Conservation (phyloP, 371 early-diverging fungal genomes). For the Haplosporangium sp. region DNA sequence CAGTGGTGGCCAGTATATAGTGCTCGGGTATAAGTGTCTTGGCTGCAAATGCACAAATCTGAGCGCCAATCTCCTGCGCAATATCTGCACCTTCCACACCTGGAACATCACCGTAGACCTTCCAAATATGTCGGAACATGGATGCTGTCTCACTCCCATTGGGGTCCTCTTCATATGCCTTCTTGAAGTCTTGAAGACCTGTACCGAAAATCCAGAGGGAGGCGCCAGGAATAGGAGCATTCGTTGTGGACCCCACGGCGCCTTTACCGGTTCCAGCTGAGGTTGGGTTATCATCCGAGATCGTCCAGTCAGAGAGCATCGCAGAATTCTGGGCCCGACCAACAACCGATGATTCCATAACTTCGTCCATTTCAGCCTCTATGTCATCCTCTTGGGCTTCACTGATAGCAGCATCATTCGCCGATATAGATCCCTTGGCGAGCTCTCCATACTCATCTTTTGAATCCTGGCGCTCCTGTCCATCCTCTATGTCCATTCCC, state of each 20-base stretch:
- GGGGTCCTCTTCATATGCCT: slow-evolving; percentile 38
- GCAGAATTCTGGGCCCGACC: slow-evolving; percentile 4
- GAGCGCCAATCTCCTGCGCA: slow-evolving; percentile 44
- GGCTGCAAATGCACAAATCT: slow-evolving; percentile 35
- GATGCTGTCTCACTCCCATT: slow-evolving; percentile 17
- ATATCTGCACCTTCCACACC: slow-evolving; percentile 46
- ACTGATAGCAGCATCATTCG: slow-evolving; percentile 18
- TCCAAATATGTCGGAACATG: slow-evolving; percentile 49
- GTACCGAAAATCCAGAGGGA: slow-evolving; percentile 54
- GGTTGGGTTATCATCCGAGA: slow-evolving; percentile 19
- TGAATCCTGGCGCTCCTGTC: slow-evolving; percentile 16
- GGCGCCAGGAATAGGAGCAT: slow-evolving; percentile 34
- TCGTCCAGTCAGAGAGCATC: slow-evolving; percentile 27
- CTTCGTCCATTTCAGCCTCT: slow-evolving; percentile 42
- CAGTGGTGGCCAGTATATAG: slow-evolving; percentile 2
- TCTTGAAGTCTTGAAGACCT: slow-evolving; percentile 48
- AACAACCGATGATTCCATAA: slow-evolving; percentile 39
- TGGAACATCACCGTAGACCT: slow-evolving; percentile 45
- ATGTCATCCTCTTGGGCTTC: slow-evolving; percentile 13
- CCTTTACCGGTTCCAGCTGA: slow-evolving; percentile 5
- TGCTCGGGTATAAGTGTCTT: slow-evolving; percentile 37
- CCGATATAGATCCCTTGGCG: slow-evolving; percentile 35
- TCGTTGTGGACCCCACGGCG: background rate
- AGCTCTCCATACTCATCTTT: slow-evolving; percentile 29
- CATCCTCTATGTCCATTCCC: slow-evolving; percentile 15